A percentile compares a stretch with the other conserved stretches of the same genome.
Conservation (phyloP, 2,329 filamentous ascomycete genomes). For the Aspergillus costaricaensis region DNA sequence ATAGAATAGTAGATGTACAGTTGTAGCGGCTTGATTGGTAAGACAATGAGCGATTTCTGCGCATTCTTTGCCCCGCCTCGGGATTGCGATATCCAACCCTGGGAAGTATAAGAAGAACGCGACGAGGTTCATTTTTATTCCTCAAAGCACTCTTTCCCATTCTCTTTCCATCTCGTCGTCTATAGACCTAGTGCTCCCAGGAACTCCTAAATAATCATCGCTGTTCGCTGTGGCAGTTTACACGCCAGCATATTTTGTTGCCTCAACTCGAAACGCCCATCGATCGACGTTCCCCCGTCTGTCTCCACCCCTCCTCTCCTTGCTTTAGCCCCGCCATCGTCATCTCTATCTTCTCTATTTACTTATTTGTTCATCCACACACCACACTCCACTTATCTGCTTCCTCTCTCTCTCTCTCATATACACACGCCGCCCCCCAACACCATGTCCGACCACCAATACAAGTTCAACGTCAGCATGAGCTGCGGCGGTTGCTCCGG, state of each 20-base stretch:
- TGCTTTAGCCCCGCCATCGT: not conserved
- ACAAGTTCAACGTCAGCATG: conserved; percentile 96
- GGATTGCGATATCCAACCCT: not conserved
- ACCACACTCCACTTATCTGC: not conserved
- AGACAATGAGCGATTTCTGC: conserved; percentile 13
- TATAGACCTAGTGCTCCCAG: no score
- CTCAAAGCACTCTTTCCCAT: not conserved
- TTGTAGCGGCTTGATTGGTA: not conserved
- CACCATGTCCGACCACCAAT: conserved; percentile 73
- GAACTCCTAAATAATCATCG: no score
- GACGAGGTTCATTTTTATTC: not conserved
- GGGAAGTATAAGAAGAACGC: not conserved
- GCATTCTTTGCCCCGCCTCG: not conserved
- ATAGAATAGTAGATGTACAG: not conserved
- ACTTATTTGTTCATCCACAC: not conserved
- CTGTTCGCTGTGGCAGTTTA: no score
- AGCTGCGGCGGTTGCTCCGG: conserved; percentile 94
- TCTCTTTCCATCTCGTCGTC: not conserved
- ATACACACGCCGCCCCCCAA: no score
- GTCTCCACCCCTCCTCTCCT: not conserved
- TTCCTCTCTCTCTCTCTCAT: no score
- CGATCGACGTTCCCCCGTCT: not conserved
- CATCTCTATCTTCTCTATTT: not conserved
- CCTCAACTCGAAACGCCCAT: not conserved
- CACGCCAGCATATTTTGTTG: not conserved